Percentiles rank a stretch among this genome's conserved stretches.
Conservation (phyloP, 2,329 filamentous ascomycete species). For the Phialocephala sp. region DNA sequence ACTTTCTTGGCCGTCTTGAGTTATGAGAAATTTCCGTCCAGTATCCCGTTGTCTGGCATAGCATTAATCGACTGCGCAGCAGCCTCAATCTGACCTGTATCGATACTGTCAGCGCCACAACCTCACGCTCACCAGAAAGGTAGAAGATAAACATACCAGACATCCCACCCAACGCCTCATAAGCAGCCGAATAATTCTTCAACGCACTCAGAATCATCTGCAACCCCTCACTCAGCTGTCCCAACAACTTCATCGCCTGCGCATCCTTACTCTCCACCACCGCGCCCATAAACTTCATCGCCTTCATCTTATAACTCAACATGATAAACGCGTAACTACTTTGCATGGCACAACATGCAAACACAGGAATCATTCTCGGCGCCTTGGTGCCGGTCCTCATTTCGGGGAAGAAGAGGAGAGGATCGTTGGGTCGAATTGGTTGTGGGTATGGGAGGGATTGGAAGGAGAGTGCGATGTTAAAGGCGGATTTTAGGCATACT, state of each 20-base stretch:
- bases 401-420: constrained; percentile 18
- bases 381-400: constrained; percentile 3
- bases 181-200: constrained; percentile 37
- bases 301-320: constrained; percentile 36
- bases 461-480: constrained; percentile 54
- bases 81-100: constrained; percentile 8
- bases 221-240: constrained; percentile 33
- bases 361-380: constrained; percentile 43
- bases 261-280: constrained; percentile 15
- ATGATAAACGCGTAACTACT: constrained; percentile 44
- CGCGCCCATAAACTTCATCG: constrained; percentile 28
- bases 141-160: constrained; percentile 30
- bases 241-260: constrained; percentile 27
- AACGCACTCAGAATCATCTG: constrained; percentile 32
- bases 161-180: constrained; percentile 39
- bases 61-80: constrained; percentile 6
- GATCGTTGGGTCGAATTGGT: constrained; percentile 18
- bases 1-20: background rate
- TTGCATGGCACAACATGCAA: constrained; percentile 46
- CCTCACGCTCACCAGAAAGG: background rate
- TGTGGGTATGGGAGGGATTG: constrained; percentile 52
- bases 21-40: constrained; percentile 5
- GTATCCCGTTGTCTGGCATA: background rate
- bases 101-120: background rate
- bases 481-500: constrained; percentile 54